Base-by-base conservation (phyloP, 805 yeast species). In the Lipomyces sp. region DNA sequence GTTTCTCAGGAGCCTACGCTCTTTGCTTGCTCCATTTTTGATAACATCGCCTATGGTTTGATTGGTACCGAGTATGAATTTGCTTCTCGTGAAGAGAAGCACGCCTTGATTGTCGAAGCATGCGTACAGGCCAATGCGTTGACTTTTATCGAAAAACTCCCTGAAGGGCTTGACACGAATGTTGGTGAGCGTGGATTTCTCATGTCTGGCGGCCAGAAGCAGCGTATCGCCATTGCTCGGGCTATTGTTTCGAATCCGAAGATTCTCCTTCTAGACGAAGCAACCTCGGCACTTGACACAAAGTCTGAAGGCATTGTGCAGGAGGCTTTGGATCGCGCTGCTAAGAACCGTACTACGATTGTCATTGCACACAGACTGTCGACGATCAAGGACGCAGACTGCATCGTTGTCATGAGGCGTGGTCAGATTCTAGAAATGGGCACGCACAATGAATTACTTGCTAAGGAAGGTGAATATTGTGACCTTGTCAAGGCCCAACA, bases 1-100 rank as follows among this genome's bases (percentile, higher is more conserved):
- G 98, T 91, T 4, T 96, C 96, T 4, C 98, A 91, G 69, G 98
- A 91, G 60, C 95, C 97, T 0, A 96, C 96, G 3, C 71, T 91
- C 39, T 91, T 91, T 71, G 86, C 90, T 62, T 95, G 86, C 51
- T 76, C 95, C 1, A 87, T 91, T 41, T 68, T 80, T 64, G 95
- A 88, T 61, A 88, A 88, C 61, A 79, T 88, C 39, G 74, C 87
- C 51, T 86, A 84, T 68, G 96, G 96, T 28, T 69, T 87, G 41
- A 53, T 70, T 51, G 68, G 67, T 2, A 53, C 63, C 4, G 44
- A 28, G 22, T 57, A 49, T 35, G 67, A 63, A 44, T 39, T 65
- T 55, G 70, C 71, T 51, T 37, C 69, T 44, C 63, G 69, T 18
- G 68, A 71, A 58, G 63, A 65, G 61, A 63, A 71, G 62, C 55